A percentile compares a stretch with the other conserved stretches of the same genome.
phyloP scores from a whole-genome alignment of 176 grass and related monocot genomes.

The Eragrostis curvula region DNA sequence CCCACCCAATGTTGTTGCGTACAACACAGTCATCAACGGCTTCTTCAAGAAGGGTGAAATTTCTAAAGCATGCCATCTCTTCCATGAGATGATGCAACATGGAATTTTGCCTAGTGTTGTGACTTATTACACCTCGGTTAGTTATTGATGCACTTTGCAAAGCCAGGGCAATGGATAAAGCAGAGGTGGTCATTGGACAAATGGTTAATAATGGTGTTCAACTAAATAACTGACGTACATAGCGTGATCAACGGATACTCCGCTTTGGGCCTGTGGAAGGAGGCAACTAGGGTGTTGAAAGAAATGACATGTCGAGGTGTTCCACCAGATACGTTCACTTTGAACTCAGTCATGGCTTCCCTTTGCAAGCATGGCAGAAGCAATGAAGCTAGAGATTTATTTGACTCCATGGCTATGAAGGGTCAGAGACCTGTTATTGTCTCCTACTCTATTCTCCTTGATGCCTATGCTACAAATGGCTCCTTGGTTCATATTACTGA shows the following conservation, averaged over 20 bases:
- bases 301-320: constrained; percentile 17
- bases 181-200: too few relatives aligned
- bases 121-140: too few relatives aligned
- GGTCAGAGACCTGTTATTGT: not conserved
- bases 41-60: not conserved
- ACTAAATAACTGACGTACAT: not conserved
- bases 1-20: not conserved
- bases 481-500: not conserved
- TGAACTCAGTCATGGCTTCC: not conserved
- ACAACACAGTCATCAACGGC: not conserved
- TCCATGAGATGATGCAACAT: constrained; percentile 13
- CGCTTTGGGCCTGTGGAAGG: constrained; percentile 2
- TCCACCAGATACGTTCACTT: not conserved
- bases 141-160: too few relatives aligned
- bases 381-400: constrained; percentile 8
- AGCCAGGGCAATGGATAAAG: too few relatives aligned
- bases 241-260: not conserved
- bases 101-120: constrained; percentile 20
- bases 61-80: not conserved
- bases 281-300: constrained; percentile 2
- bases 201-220: too few relatives aligned
- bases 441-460: not conserved
- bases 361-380: constrained; percentile 33
- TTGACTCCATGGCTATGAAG: constrained; percentile 14
- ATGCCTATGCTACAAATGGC: not conserved